Evolutionary conservation across 371 early-diverging fungal species (phyloP).

Genomic region (Choanephora cucurbitarum): DNA sequence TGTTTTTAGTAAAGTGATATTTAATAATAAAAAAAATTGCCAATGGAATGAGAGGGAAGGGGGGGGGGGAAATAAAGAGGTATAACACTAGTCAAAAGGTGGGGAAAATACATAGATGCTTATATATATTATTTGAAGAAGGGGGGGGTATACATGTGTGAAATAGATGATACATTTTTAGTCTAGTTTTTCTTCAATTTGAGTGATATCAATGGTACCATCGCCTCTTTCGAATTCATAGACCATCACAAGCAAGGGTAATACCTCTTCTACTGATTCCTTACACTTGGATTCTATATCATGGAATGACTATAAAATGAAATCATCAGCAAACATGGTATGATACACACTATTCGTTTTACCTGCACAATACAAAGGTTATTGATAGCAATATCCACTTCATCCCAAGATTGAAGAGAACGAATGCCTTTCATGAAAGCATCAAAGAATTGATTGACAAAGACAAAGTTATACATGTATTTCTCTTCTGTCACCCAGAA

Average conservation of each 20-base stretch:
- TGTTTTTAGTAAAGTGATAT: no score
- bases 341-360: neutral
- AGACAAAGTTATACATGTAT: slow-evolving; percentile 46
- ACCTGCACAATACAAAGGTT: slow-evolving; percentile 49
- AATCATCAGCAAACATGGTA: no score
- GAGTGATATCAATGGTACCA: slow-evolving; percentile 31
- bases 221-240: slow-evolving; percentile 50
- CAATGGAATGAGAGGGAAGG: no score
- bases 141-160: neutral
- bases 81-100: no score
- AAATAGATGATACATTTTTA: no score
- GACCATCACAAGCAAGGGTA: slow-evolving; percentile 34
- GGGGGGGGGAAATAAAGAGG: no score
- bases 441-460: slow-evolving; percentile 56
- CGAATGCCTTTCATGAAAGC: slow-evolving; percentile 47
- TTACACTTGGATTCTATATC: neutral
- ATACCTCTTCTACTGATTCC: no score
- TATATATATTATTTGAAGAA: no score
- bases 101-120: no score
- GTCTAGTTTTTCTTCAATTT: slow-evolving; percentile 7
- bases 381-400: slow-evolving; percentile 43
- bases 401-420: slow-evolving; percentile 37
- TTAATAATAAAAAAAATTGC: no score
- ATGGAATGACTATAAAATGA: neutral
- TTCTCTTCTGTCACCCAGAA: slow-evolving; percentile 31